phyloP scores from a whole-genome alignment of 495 filamentous ascomycete species.

The Aspergillus coremiiformis region DNA sequence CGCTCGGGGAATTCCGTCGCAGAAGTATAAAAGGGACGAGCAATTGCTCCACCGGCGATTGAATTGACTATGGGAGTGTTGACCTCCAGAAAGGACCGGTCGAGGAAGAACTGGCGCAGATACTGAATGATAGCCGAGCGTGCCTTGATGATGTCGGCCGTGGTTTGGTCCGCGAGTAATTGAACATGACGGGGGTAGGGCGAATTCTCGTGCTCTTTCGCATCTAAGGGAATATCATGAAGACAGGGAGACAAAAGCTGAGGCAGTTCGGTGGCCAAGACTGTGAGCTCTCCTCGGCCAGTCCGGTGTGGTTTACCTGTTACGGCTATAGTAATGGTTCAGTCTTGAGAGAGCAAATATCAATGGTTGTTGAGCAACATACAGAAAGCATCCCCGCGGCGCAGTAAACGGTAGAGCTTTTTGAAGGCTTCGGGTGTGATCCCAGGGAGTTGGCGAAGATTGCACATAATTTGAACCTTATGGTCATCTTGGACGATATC shows the following conservation, averaged over 20 bases:
- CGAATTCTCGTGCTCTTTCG: constrained; percentile 60
- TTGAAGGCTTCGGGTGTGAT: constrained; percentile 47
- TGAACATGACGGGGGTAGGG: constrained; percentile 67
- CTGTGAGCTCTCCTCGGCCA: constrained; percentile 65
- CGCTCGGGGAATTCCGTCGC: constrained; percentile 64
- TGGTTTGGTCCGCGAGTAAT: constrained; percentile 60
- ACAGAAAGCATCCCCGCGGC: constrained; percentile 74
- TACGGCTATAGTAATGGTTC: constrained; percentile 42
- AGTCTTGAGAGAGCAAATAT: constrained; percentile 6
- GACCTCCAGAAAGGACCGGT: constrained; percentile 71
- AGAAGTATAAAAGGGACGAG: constrained; percentile 73
- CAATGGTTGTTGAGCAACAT: constrained; percentile 25
- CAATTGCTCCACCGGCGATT: constrained; percentile 71
- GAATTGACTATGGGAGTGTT: constrained; percentile 79
- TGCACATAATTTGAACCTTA: constrained; percentile 66
- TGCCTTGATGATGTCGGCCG: constrained; percentile 61
- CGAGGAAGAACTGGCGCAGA: constrained; percentile 64
- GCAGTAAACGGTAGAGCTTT: constrained; percentile 47
- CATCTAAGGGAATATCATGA: constrained; percentile 60
- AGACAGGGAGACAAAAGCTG: constrained; percentile 67
- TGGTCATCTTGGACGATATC: constrained; percentile 65
- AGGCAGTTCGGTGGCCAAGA: constrained; percentile 60
- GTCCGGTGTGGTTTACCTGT: constrained; percentile 68
- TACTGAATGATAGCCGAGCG: constrained; percentile 67
- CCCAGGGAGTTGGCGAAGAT: constrained; percentile 49